phyloP scores from a whole-genome alignment of 192 early-diverging fungal genomes.

The Coemansia aciculifera region DNA sequence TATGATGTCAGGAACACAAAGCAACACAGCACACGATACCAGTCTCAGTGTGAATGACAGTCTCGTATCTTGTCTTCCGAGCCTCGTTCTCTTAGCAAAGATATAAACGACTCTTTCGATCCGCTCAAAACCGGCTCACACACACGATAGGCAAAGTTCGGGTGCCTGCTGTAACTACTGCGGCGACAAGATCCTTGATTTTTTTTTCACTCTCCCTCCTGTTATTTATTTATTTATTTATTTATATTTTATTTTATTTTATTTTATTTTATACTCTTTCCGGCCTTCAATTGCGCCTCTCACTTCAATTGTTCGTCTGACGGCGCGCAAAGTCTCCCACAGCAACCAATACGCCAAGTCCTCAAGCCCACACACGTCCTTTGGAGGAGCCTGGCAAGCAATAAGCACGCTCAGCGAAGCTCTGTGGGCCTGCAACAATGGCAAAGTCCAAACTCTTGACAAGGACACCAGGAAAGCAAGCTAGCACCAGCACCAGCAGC shows the following conservation, averaged over 20 bases:
- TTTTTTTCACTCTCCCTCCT: not conserved
- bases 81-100: not conserved
- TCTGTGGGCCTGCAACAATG: slow-evolving; percentile 22
- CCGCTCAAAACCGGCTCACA: not conserved
- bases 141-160: not conserved
- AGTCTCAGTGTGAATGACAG: not conserved
- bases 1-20: not conserved
- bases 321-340: not conserved
- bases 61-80: not conserved
- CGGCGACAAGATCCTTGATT: not conserved
- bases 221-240: not conserved
- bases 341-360: not conserved
- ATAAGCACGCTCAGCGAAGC: not conserved
- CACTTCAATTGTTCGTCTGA: not conserved
- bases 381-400: not conserved
- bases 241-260: not conserved
- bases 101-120: not conserved
- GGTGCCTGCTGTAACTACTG: not conserved
- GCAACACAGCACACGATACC: no score
- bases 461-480: slow-evolving; percentile 31
- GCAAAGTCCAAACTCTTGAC: slow-evolving; percentile 47
- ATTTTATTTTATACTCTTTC: not conserved
- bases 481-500: slow-evolving; percentile 12
- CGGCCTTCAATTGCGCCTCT: not conserved
- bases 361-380: not conserved